Evolutionary conservation across 192 early-diverging fungal genomes (phyloP), one percentile per base, ranked within the genome.

Genomic region (Gamsiella multidivaricata): DNA sequence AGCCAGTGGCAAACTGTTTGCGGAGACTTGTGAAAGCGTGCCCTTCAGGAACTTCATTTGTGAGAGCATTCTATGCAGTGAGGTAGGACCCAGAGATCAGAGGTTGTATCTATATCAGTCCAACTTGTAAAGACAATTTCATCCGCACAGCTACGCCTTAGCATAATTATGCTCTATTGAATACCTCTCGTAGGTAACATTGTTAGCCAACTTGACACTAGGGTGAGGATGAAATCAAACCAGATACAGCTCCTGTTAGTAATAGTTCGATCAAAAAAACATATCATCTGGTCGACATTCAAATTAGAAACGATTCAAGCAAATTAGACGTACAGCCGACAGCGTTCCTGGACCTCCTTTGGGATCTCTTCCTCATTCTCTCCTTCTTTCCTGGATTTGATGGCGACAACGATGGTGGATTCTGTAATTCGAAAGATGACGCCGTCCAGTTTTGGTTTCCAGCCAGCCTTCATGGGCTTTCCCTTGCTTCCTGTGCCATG

Each of bases 371-470:
- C 85, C 20, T 90, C 83, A 22, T 64, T 63, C 37, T 65, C 74
- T 7, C 74, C 74, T 51, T 83, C 82, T 20, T 69, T 74, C 18
- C 59, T 62, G 12, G 79, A 66, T 8, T 79, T 80, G 28, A 94
- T 61, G 0, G 90, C 90, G 3, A 94, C 72, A 0, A 86, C 87
- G 8, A 94, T 82, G 29, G 81, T 87, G 3, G 85, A 64, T 50
- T 91, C 90, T 4, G 84, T 79, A 22, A 86, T 65, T 5, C 81
- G 76, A 39, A 84, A 83, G 12, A 92, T 79, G 29, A 93, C 91
- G 23, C 90, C 91, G 9, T 75, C 84, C 22, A 73, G 57, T 20
- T 60, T 66, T 17, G 62, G 67, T 22, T 81, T 61, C 41, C 64
- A 70, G 36, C 64, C 53, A 11, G 78, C 74, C 34, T 70, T 80